phyloP scores from a whole-genome alignment of 202 grass and related monocot genomes.

The Digitaria exilis region DNA sequence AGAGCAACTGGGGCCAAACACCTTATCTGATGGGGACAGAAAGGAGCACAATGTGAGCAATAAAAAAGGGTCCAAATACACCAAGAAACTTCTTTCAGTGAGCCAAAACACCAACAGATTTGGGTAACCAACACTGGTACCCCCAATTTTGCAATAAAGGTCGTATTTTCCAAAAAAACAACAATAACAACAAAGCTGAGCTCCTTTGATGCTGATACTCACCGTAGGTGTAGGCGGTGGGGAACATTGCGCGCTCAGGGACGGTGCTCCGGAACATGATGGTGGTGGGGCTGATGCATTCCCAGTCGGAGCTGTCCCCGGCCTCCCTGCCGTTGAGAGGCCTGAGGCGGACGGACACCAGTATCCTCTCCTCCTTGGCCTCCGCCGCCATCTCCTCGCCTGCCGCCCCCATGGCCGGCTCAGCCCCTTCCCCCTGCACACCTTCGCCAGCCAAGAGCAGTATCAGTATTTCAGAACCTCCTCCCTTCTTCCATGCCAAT shows the following conservation, averaged over 20 bases:
- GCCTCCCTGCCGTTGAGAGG: conserved; percentile 82
- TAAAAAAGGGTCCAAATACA: too few species aligned
- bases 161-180: not conserved
- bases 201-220: conserved; percentile 36
- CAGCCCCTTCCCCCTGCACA: not conserved
- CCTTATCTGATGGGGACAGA: conserved; percentile 65
- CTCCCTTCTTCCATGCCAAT: conserved; percentile 3
- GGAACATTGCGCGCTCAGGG: conserved; percentile 73
- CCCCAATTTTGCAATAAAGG: conserved; percentile 1
- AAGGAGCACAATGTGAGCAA: conserved; percentile 33
- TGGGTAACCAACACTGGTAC: not conserved
- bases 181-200: not conserved
- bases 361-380: conserved; percentile 72
- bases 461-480: conserved; percentile 31
- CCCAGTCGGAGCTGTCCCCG: conserved; percentile 81
- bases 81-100: not conserved
- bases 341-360: conserved; percentile 86
- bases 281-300: conserved; percentile 76
- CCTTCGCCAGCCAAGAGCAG: conserved; percentile 28
- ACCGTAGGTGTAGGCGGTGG: conserved; percentile 85
- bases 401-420: conserved; percentile 38
- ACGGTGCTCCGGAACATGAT: conserved; percentile 77
- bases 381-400: conserved; percentile 50
- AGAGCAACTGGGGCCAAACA: conserved; percentile 63
- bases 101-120: not conserved